Conservation (phyloP, 495 filamentous ascomycete species). For the Glonium stellatum region DNA sequence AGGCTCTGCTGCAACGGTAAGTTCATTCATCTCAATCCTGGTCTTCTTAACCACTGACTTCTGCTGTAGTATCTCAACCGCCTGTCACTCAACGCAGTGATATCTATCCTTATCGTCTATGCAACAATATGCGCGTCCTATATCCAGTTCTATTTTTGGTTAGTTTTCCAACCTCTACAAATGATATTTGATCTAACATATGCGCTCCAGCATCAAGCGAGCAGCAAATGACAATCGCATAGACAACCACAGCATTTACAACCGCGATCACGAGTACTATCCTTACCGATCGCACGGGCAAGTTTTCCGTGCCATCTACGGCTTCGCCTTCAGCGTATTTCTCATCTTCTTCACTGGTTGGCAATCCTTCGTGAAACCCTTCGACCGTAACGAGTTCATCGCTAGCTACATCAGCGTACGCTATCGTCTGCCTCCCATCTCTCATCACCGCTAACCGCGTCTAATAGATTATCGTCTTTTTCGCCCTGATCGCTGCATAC, state of each 20-base stretch:
- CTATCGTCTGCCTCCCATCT: too few relatives aligned
- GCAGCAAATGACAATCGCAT: slow-evolving; percentile 24
- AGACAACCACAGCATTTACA: slow-evolving; percentile 37
- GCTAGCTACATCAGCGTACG: slow-evolving; percentile 46
- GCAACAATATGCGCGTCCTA: slow-evolving; percentile 42
- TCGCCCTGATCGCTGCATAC: slow-evolving; percentile 31
- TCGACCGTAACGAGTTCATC: slow-evolving; percentile 38
- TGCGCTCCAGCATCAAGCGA: slow-evolving; percentile 23
- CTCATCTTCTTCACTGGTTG: slow-evolving; percentile 45
- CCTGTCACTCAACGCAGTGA: slow-evolving; percentile 43
- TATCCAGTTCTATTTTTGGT: slow-evolving; percentile 33
- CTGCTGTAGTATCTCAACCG: slow-evolving; percentile 24
- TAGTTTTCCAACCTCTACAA: too few relatives aligned
- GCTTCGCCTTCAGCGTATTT: slow-evolving; percentile 38
- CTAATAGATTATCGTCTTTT: slow-evolving; percentile 28
- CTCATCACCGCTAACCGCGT: not conserved
- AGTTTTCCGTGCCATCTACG: slow-evolving; percentile 42
- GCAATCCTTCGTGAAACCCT: slow-evolving; percentile 37
- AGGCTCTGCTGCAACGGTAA: slow-evolving; percentile 34
- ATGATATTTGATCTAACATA: too few relatives aligned
- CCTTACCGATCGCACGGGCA: slow-evolving; percentile 46
- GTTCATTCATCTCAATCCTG: slow-evolving; percentile 21
- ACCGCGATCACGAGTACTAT: slow-evolving; percentile 41
- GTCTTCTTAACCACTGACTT: not conserved
- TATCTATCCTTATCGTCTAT: slow-evolving; percentile 42